Percentiles rank a stretch among this genome's conserved stretches.
Conservation (phyloP, 176 grass and related monocot genomes). For the Ensete ventricosum region DNA sequence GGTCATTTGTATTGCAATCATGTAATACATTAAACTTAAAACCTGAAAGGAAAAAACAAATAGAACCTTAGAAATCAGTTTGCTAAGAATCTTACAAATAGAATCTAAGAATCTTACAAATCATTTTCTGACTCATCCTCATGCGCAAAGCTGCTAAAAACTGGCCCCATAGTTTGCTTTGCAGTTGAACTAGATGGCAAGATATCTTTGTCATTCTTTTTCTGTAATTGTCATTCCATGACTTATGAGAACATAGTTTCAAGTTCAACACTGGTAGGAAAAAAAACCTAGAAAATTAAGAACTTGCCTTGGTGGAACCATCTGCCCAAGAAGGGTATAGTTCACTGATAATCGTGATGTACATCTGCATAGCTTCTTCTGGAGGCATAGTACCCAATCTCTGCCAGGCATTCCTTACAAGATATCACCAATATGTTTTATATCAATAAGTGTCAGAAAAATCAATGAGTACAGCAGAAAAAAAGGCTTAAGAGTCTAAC, state of each 20-base stretch:
- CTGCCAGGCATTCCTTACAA: conserved; percentile 89
- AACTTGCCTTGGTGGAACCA: conserved; percentile 42
- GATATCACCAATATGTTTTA: conserved; percentile 14
- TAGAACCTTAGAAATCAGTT: neutral
- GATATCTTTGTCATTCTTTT: conserved; percentile 38
- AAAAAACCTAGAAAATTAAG: neutral
- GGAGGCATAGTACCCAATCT: conserved; percentile 75
- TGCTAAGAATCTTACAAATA: conserved; percentile 42
- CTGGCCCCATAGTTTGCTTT: conserved; percentile 80
- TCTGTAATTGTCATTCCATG: conserved; percentile 4
- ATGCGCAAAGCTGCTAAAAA: conserved; percentile 86
- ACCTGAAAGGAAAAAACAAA: neutral
- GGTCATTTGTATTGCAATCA: neutral
- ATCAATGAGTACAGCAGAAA: neutral
- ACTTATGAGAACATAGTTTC: neutral
- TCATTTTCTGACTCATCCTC: conserved; percentile 56
- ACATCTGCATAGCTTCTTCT: conserved; percentile 93
- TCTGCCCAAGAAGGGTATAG: conserved; percentile 73
- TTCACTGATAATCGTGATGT: conserved; percentile 65
- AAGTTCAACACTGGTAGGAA: neutral
- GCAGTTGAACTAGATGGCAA: conserved; percentile 45
- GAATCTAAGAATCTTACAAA: conserved; percentile 37
- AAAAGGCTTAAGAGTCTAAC: neutral
- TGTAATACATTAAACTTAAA: neutral
- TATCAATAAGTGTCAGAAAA: conserved; percentile 5